Conservation (phyloP, 495 filamentous ascomycete species). For the Neurospora sp. region DNA sequence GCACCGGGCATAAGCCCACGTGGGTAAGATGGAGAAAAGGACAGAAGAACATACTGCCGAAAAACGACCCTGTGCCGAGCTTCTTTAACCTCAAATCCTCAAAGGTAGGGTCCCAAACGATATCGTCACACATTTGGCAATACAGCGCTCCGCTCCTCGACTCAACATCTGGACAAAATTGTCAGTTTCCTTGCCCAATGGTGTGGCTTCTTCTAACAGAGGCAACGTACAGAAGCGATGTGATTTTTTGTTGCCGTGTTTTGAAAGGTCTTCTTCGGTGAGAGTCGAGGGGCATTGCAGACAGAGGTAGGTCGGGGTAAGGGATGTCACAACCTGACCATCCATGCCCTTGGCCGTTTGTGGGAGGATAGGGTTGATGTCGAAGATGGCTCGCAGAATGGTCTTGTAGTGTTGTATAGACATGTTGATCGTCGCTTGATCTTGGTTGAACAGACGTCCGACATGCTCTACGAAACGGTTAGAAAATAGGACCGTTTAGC, state of each 20-base stretch:
- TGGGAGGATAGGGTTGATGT: conserved; percentile 33
- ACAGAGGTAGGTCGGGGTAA: conserved; percentile 57
- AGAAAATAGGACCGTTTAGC: conserved; percentile 4
- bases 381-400: conserved; percentile 39
- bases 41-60: conserved; percentile 15
- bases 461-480: conserved; percentile 36
- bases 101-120: conserved; percentile 77
- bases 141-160: conserved; percentile 66
- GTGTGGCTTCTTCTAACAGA: not conserved
- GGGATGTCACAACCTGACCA: conserved; percentile 31
- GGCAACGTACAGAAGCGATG: conserved; percentile 55
- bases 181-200: conserved; percentile 4
- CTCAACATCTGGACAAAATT: conserved; percentile 56
- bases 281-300: conserved; percentile 55
- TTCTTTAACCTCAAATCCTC: conserved; percentile 58
- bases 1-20: not conserved
- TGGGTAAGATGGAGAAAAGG: not conserved
- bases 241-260: conserved; percentile 46
- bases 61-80: conserved; percentile 42
- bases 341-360: conserved; percentile 41
- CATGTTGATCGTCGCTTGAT: conserved; percentile 36
- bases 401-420: conserved; percentile 45
- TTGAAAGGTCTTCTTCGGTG: conserved; percentile 43
- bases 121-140: conserved; percentile 75
- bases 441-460: conserved; percentile 40